Base-by-base conservation (phyloP, 345 rosid genomes). In the Leavenworthia alabamica region DNA sequence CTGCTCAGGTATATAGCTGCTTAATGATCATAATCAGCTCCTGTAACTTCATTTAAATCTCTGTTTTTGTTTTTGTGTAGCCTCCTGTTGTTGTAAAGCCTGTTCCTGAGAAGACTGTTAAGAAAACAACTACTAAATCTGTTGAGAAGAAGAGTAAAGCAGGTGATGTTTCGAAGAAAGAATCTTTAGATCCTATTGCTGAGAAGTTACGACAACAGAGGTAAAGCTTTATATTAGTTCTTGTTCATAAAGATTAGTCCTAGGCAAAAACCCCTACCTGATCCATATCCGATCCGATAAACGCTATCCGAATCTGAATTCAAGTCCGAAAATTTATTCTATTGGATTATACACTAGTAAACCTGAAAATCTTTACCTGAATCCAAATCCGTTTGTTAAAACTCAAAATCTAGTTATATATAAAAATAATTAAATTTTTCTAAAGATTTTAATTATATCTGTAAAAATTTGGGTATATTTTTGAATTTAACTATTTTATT, bases 151-250 rank as follows among this genome's bases (percentile, higher is more conserved):
- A 86, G 68, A 83, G 74, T 13, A 86, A 84, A 80, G 50, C 75
- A 39, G 70, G 66, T 3, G 73, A 78, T 60, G 54, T 26, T 48
- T 5, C 59, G 0, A 74, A 73, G 65, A 79, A 64, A 64, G 81
- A 78, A 50, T 64, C 70, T 74, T 47, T 82, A 35, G 95, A 89
- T 80, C 89, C 91, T 3, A 61, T 81, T 7, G 75, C 91, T 3
- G 91, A 86, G 81, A 89, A 89, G 58, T 81, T 86, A 64, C 85
- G 75, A 72, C 84, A 82, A 44, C 96, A 89, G 68, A 84, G 95
- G 96, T 89, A 71, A 9, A 23, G 45, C n/a, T 56, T 27, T 51
- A 22, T 3, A 1, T 22, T 22, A 22, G 3, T 22, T 3, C 3
- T 22, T 22, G 24, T 23, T 23, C 24, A 14, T 64, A 14, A 41